phyloP scores from a whole-genome alignment of 148 eudicot genomes.

The Mesembryanthemum crystallinum region DNA sequence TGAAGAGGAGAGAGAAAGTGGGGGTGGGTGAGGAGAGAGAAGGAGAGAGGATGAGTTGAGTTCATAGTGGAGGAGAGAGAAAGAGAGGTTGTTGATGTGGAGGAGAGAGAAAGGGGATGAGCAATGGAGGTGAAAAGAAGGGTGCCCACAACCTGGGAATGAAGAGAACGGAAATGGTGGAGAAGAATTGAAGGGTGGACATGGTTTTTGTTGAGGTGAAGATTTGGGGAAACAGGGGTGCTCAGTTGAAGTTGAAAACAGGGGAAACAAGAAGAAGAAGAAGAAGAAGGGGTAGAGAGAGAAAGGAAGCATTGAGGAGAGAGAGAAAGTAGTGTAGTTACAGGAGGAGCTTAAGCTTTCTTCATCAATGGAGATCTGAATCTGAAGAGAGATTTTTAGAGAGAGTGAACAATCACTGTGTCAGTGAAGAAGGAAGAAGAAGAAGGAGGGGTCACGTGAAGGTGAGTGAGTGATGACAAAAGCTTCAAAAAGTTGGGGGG shows the following conservation, averaged over 20 bases:
- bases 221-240: conserved; percentile 24
- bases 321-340: too few species aligned
- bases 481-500: neutral
- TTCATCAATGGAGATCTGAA: too few species aligned
- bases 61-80: conserved; percentile 46
- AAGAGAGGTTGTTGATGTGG: conserved; percentile 42
- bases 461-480: conserved; percentile 30
- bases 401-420: neutral
- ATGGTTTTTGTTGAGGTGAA: neutral
- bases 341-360: too few species aligned
- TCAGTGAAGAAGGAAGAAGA: conserved; percentile 1
- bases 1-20: neutral
- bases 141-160: conserved; percentile 64
- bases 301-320: neutral
- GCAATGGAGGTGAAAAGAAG: conserved; percentile 35
- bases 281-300: neutral
- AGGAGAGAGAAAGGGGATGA: conserved; percentile 49
- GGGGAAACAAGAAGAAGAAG: conserved; percentile 8
- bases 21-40: conserved; percentile 42
- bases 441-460: conserved; percentile 42
- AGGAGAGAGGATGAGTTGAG: conserved; percentile 42
- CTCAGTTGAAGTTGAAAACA: neutral
- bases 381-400: too few species aligned
- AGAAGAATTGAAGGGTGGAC: conserved; percentile 55
- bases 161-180: conserved; percentile 56